phyloP scores from a whole-genome alignment of 2,329 filamentous ascomycete species.

The Fusarium heterosporum region DNA sequence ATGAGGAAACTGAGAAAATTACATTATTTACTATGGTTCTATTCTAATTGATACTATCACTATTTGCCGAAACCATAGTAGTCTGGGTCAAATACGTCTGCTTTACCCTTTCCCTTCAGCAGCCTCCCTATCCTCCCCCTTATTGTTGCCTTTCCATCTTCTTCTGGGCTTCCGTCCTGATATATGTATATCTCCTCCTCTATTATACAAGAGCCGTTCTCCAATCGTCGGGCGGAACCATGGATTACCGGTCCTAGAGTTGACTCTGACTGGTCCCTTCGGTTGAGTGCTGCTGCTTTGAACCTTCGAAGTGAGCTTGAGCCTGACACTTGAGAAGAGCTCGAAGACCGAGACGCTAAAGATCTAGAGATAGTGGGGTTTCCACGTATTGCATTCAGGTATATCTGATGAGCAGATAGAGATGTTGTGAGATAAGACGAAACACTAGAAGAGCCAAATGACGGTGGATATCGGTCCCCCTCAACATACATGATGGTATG shows the following conservation, averaged over 20 bases:
- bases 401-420: background rate
- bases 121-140: background rate
- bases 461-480: background rate
- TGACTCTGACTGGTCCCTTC: no score
- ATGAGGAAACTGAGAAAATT: no score
- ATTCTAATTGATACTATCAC: no score
- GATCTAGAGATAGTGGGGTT: conserved; percentile 1
- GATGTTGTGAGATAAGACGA: background rate
- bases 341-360: background rate
- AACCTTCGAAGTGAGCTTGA: conserved; percentile 6
- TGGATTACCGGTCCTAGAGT: background rate
- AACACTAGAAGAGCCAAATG: background rate
- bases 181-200: background rate
- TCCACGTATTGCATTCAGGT: background rate
- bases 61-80: no score
- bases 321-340: background rate
- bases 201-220: background rate
- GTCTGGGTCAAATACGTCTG: no score
- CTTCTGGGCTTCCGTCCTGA: background rate
- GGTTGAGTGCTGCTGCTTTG: background rate
- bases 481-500: background rate
- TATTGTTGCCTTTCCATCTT: background rate
- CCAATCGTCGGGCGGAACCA: no score
- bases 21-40: no score
- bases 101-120: background rate